Evolutionary conservation across 2,329 filamentous ascomycete species (phyloP).

Genomic region (Lizonia empirigonia): DNA sequence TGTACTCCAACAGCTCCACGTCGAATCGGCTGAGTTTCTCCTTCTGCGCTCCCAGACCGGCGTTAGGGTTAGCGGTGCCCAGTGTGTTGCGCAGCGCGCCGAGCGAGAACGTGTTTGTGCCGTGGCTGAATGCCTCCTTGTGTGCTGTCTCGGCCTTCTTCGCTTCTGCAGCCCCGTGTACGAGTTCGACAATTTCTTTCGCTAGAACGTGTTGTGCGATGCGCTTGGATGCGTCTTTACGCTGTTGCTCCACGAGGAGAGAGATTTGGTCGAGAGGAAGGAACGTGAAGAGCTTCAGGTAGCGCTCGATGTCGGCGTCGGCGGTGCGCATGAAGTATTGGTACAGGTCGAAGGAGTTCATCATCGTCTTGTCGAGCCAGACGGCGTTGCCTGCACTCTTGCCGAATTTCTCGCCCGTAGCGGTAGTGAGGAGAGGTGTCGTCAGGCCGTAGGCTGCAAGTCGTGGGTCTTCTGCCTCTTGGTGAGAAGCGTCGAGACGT

Average conservation of each 20-base stretch:
- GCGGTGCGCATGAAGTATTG: conserved; percentile 83
- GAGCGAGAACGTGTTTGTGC: conserved; percentile 39
- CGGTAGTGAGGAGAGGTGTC: conserved; percentile 84
- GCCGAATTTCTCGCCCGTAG: conserved; percentile 87
- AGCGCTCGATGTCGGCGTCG: conserved; percentile 79
- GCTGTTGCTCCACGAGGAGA: conserved; percentile 70
- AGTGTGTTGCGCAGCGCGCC: conserved; percentile 32
- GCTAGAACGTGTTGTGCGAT: conserved; percentile 84
- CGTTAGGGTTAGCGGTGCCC: conserved; percentile 6
- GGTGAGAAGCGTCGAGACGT: conserved; percentile 14
- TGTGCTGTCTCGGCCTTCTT: conserved; percentile 65
- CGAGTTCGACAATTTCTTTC: conserved; percentile 77
- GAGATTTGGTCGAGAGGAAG: conserved; percentile 73
- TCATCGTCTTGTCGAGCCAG: conserved; percentile 86
- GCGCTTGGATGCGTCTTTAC: conserved; percentile 70
- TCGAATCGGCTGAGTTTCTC: conserved; percentile 20
- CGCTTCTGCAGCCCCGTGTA: conserved; percentile 73
- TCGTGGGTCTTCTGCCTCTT: conserved; percentile 43
- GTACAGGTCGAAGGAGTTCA: conserved; percentile 84
- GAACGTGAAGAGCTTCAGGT: conserved; percentile 91
- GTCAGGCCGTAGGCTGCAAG: conserved; percentile 79
- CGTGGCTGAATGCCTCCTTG: conserved; percentile 51
- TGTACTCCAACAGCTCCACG: conserved; percentile 28
- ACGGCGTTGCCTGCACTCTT: conserved; percentile 94
- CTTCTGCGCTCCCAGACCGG: conserved; percentile 3